These are phyloP conservation scores for Boletus rubescentipes DNA, from an alignment of 768 basidiomycete species.

Conservation along the genomic window DNA sequence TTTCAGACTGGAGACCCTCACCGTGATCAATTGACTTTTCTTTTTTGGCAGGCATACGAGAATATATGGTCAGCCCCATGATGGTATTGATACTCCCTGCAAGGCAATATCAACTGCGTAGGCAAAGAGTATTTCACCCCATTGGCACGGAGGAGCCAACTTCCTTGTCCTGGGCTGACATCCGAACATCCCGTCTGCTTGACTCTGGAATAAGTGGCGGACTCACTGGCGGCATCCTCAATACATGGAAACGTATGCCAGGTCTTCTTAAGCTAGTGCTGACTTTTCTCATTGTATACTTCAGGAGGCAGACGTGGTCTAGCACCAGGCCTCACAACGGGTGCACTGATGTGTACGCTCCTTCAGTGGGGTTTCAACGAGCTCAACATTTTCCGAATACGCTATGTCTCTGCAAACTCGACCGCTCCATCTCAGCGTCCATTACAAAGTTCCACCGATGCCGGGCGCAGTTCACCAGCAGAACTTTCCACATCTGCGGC, in stretches of 20 bases:
- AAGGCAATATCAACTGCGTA: conserved; percentile 46
- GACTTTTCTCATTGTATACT: conserved; percentile 4
- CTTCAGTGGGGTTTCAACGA: conserved; percentile 76
- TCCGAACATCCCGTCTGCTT: conserved; percentile 59
- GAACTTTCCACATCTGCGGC: conserved; percentile 3
- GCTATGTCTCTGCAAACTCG: conserved; percentile 44
- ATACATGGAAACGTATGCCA: conserved; percentile 55
- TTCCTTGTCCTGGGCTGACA: conserved; percentile 45
- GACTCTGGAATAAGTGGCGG: conserved; percentile 77
- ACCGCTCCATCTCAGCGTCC: neutral
- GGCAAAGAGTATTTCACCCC: conserved; percentile 31
- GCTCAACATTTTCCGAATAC: conserved; percentile 56
- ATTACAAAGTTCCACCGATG: neutral
- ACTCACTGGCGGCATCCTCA: conserved; percentile 58
- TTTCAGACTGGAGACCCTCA: neutral
- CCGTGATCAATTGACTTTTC: neutral
- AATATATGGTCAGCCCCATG: conserved; percentile 70
- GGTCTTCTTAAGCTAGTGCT: neutral
- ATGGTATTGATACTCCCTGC: conserved; percentile 47
- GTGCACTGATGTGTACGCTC: conserved; percentile 53
- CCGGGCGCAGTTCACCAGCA: neutral
- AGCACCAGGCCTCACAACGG: conserved; percentile 59
- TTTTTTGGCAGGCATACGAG: conserved; percentile 58
- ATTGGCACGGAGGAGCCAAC: conserved; percentile 2
- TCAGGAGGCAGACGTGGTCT: conserved; percentile 63